Conservation (phyloP, 768 basidiomycete species). For the Butyriboletus loyo region DNA sequence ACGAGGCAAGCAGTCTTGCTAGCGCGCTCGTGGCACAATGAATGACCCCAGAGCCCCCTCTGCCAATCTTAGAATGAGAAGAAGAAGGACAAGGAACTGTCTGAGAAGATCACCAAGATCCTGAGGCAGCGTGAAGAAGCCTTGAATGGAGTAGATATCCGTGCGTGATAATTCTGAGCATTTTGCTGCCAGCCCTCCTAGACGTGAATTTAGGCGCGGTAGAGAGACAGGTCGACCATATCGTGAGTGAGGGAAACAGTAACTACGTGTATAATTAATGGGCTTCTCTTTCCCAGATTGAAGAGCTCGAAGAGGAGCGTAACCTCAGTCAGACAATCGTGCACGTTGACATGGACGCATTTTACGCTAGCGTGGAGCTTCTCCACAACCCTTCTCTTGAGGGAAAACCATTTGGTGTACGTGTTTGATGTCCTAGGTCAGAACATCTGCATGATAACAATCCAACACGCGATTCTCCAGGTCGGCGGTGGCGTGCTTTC, state of each 20-base stretch:
- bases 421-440: constrained; percentile 8
- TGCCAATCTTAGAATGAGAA: constrained; percentile 68
- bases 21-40: background rate
- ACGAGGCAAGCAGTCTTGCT: constrained; percentile 52
- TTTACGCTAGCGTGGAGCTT: constrained; percentile 79
- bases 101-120: constrained; percentile 68
- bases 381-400: constrained; percentile 59
- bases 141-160: constrained; percentile 51
- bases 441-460: background rate
- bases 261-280: background rate
- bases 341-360: constrained; percentile 96
- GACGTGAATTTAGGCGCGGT: constrained; percentile 44
- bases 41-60: background rate
- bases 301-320: constrained; percentile 67
- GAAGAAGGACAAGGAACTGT: constrained; percentile 82
- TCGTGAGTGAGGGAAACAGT: constrained; percentile 47
- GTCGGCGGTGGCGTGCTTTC: constrained; percentile 83
- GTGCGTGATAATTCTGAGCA: constrained; percentile 37
- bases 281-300: constrained; percentile 38
- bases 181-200: background rate
- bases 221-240: constrained; percentile 63
- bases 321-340: constrained; percentile 85
- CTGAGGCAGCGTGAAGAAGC: constrained; percentile 61
- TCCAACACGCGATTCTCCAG: constrained; percentile 23
- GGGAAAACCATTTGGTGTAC: constrained; percentile 73